Percentiles rank a stretch among this genome's conserved stretches.
phyloP scores from a whole-genome alignment of 768 basidiomycete genomes.

The Cytidiella melzeri region DNA sequence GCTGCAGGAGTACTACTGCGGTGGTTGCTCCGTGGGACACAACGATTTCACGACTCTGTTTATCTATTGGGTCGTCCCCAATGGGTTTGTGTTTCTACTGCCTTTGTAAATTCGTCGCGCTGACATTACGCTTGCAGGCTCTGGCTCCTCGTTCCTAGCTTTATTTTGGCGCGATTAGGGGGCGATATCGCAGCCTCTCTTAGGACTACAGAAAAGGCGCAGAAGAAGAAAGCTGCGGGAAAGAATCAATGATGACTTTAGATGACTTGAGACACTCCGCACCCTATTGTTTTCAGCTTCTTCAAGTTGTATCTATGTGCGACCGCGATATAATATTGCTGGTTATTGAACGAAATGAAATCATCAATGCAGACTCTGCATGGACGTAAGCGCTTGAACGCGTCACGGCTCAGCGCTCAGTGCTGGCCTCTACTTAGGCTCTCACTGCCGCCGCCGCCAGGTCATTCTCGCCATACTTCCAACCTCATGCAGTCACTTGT shows the following conservation, averaged over 20 bases:
- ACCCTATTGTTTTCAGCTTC: too few species aligned
- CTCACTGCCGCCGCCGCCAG: neutral
- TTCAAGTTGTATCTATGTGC: too few species aligned
- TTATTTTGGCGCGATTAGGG: slow-evolving; percentile 56
- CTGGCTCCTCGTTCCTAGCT: slow-evolving; percentile 70
- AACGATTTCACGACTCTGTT: slow-evolving; percentile 49
- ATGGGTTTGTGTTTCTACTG: slow-evolving; percentile 49
- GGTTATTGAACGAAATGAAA: too few species aligned
- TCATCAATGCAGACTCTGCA: too few species aligned
- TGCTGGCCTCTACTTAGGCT: too few species aligned
- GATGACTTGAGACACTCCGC: too few species aligned
- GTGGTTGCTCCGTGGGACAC: slow-evolving; percentile 67
- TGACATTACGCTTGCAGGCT: slow-evolving; percentile 33
- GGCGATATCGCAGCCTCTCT: slow-evolving; percentile 52
- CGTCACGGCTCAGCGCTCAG: too few species aligned
- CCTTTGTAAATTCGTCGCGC: neutral
- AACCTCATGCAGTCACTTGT: neutral
- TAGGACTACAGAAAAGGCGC: slow-evolving; percentile 20
- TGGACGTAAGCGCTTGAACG: neutral
- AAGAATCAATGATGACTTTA: slow-evolving; percentile 32
- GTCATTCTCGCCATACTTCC: neutral
- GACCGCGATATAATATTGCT: too few species aligned
- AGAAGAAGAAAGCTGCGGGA: slow-evolving; percentile 24
- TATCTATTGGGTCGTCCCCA: slow-evolving; percentile 68
- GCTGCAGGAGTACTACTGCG: slow-evolving; percentile 73